These are phyloP conservation scores for Ulmus americana DNA, from an alignment of 331 rosid genomes.

Conservation along the genomic window DNA sequence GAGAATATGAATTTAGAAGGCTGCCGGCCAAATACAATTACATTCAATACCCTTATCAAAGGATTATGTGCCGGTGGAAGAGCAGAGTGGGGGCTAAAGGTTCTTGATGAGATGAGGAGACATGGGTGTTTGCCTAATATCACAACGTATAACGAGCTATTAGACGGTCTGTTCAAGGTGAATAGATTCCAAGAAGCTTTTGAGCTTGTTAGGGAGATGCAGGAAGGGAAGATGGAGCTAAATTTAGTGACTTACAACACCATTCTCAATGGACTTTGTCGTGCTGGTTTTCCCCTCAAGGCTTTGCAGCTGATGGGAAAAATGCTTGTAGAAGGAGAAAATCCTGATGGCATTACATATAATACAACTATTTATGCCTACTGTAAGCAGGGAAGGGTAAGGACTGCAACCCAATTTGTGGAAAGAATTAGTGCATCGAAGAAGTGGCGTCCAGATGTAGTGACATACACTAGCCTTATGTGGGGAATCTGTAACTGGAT, in stretches of 20 bases:
- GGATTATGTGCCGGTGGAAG: constrained; percentile 57
- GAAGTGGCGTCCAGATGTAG: constrained; percentile 59
- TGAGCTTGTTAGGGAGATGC: constrained; percentile 49
- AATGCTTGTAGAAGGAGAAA: constrained; percentile 55
- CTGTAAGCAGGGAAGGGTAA: constrained; percentile 58
- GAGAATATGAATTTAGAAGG: constrained; percentile 57
- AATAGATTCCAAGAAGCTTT: constrained; percentile 52
- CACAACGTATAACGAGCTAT: constrained; percentile 62
- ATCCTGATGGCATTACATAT: constrained; percentile 50
- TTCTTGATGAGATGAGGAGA: constrained; percentile 55
- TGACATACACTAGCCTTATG: constrained; percentile 55
- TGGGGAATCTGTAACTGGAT: constrained; percentile 60
- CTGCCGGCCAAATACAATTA: constrained; percentile 68
- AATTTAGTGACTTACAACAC: constrained; percentile 67
- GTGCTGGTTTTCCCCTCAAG: constrained; percentile 43
- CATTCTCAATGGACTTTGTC: constrained; percentile 56
- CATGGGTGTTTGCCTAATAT: constrained; percentile 59
- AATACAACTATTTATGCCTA: constrained; percentile 49
- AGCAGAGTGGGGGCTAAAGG: constrained; percentile 50
- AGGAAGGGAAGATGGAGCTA: constrained; percentile 38
- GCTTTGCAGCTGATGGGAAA: constrained; percentile 59
- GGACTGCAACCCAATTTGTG: constrained; percentile 47
- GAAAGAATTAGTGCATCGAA: constrained; percentile 35
- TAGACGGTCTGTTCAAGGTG: constrained; percentile 60
- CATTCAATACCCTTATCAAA: constrained; percentile 63